Evolutionary conservation across 2,329 filamentous ascomycete species (phyloP).

Genomic region (Aspergillus sp.): DNA sequence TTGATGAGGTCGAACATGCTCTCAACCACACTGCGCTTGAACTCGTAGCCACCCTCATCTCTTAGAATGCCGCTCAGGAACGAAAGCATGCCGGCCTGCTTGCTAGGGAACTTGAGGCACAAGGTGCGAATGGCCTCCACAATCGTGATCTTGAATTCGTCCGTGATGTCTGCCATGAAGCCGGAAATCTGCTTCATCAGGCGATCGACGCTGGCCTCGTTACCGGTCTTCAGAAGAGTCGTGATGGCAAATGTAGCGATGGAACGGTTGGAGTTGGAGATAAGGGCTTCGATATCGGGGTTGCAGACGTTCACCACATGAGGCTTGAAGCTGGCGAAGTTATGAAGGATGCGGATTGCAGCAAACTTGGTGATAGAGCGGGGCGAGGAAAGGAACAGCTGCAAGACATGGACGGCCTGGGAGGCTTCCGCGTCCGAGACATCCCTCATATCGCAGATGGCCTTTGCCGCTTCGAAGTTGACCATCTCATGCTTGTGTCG

Average conservation of each 20-base stretch:
- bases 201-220: slow-evolving; percentile 93
- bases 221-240: slow-evolving; percentile 95
- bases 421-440: slow-evolving; percentile 88
- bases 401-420: slow-evolving; percentile 90
- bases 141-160: slow-evolving; percentile 99
- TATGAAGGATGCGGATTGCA: slow-evolving; percentile 92
- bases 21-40: slow-evolving; percentile 96
- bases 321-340: slow-evolving; percentile 95
- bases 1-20: slow-evolving; percentile 99
- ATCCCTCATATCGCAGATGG: slow-evolving; percentile 92
- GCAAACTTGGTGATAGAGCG: slow-evolving; percentile 97
- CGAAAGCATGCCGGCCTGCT: slow-evolving; percentile 95
- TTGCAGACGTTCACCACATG: slow-evolving; percentile 91
- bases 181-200: slow-evolving; percentile 98
- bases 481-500: slow-evolving; percentile 99
- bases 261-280: slow-evolving; percentile 94
- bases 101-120: slow-evolving; percentile 95
- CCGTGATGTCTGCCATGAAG: slow-evolving; percentile 98
- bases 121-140: slow-evolving; percentile 96
- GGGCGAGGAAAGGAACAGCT: slow-evolving; percentile 94
- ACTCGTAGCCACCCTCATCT: slow-evolving; percentile 96
- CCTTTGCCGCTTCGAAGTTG: slow-evolving; percentile 98
- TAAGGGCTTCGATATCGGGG: slow-evolving; percentile 93
- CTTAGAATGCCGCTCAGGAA: slow-evolving; percentile 97
- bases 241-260: slow-evolving; percentile 99